Percentiles rank a stretch among this genome's conserved stretches.
Conservation (phyloP, 2,329 filamentous ascomycete species). For the Penicillium thymicola region DNA sequence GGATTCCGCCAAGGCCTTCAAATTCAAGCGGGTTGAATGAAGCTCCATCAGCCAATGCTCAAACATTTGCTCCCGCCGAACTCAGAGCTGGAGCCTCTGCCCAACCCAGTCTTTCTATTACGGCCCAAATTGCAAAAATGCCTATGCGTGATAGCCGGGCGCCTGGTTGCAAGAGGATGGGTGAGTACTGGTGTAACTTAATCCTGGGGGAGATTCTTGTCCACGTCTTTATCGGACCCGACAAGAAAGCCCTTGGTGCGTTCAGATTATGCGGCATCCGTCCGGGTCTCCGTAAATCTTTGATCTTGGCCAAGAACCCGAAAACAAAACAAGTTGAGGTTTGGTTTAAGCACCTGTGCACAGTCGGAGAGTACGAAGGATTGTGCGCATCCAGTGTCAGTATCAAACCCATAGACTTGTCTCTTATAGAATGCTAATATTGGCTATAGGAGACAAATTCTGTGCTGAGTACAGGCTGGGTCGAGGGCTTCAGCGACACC, state of each 20-base stretch:
- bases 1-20: background rate
- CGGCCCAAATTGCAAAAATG: background rate
- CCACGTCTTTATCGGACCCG: background rate
- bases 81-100: background rate
- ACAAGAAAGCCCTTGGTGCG: background rate
- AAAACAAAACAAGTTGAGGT: background rate
- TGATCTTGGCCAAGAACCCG: background rate
- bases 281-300: background rate
- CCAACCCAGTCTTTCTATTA: background rate
- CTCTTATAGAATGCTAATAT: background rate
- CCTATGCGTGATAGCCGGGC: background rate
- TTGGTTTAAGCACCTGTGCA: constrained; percentile 5
- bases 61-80: background rate
- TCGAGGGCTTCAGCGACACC: constrained; percentile 35
- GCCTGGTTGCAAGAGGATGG: too few species aligned
- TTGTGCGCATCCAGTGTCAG: background rate
- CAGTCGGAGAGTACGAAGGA: background rate
- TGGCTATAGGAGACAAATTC: background rate
- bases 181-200: background rate
- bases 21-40: background rate
- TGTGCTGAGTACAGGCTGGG: constrained; percentile 29
- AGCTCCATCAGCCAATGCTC: too few species aligned
- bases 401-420: background rate
- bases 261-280: constrained; percentile 1
- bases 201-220: background rate